phyloP scores from a whole-genome alignment of 2,329 filamentous ascomycete species.

The Diaporthe helianthi region DNA sequence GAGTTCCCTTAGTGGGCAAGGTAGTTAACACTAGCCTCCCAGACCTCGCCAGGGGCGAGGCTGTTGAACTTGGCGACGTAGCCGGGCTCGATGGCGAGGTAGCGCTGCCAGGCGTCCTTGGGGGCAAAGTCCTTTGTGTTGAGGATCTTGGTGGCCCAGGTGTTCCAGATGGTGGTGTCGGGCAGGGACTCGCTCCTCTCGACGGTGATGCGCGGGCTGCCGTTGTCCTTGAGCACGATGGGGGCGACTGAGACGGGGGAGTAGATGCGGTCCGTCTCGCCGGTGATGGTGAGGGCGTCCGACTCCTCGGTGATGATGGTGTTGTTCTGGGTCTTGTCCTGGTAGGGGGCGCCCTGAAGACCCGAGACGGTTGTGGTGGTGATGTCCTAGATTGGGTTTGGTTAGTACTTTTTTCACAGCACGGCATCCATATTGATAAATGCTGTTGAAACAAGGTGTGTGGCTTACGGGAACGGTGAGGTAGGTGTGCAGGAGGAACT shows the following conservation, averaged over 20 bases:
- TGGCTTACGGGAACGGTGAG: slow-evolving; percentile 22
- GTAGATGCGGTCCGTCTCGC: slow-evolving; percentile 29
- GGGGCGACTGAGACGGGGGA: not conserved
- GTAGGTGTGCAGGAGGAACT: slow-evolving; percentile 26
- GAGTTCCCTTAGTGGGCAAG: not conserved
- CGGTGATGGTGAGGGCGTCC: slow-evolving; percentile 11
- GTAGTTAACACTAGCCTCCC: slow-evolving; percentile 19
- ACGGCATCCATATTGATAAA: no score
- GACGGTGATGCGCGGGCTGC: not conserved
- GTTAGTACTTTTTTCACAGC: no score
- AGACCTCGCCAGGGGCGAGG: slow-evolving; percentile 11
- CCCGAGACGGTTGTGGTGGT: slow-evolving; percentile 18
- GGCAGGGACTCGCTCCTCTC: slow-evolving; percentile 7
- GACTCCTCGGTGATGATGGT: slow-evolving; percentile 22
- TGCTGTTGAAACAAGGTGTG: no score
- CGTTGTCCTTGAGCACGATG: slow-evolving; percentile 21
- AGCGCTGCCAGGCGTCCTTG: slow-evolving; percentile 26
- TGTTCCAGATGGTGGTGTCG: slow-evolving; percentile 27
- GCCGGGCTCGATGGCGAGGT: slow-evolving; percentile 23
- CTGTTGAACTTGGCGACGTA: slow-evolving; percentile 7
- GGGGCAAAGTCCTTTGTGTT: slow-evolving; percentile 6
- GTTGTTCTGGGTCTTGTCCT: slow-evolving; percentile 28
- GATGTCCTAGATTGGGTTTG: not conserved
- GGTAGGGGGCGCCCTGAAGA: slow-evolving; percentile 15
- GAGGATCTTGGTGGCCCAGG: slow-evolving; percentile 21